Conservation (phyloP, 2,329 filamentous ascomycete species). For the Elsinoe fawcettii region DNA sequence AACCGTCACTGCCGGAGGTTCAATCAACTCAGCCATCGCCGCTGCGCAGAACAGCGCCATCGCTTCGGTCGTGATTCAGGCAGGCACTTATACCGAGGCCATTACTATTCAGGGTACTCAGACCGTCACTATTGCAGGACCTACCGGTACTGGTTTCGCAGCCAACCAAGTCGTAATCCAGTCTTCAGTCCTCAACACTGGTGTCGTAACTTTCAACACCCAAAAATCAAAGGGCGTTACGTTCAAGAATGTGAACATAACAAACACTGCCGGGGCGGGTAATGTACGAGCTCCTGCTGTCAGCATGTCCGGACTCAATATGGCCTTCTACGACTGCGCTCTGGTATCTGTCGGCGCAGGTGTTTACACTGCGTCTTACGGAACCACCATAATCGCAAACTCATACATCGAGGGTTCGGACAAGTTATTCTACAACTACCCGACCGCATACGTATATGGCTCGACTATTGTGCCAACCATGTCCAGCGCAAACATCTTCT, state of each 20-base stretch:
- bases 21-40: constrained; percentile 36
- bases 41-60: constrained; percentile 37
- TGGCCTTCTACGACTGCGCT: constrained; percentile 40
- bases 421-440: constrained; percentile 37
- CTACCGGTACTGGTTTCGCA: constrained; percentile 27
- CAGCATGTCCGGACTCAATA: constrained; percentile 33
- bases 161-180: constrained; percentile 34
- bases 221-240: constrained; percentile 29
- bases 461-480: constrained; percentile 37
- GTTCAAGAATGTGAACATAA: constrained; percentile 36
- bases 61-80: constrained; percentile 38
- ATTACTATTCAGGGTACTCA: constrained; percentile 35
- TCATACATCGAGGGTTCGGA: constrained; percentile 40
- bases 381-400: constrained; percentile 36
- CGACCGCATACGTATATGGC: constrained; percentile 37
- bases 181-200: constrained; percentile 21
- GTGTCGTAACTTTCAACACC: constrained; percentile 27
- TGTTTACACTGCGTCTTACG: constrained; percentile 26
- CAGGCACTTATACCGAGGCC: constrained; percentile 40
- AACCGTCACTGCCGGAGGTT: constrained; percentile 39
- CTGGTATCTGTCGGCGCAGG: constrained; percentile 34
- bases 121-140: constrained; percentile 37
- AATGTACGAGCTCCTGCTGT: constrained; percentile 25
- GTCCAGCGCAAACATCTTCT: constrained; percentile 28
- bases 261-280: constrained; percentile 26